Base-by-base conservation (phyloP, 345 rosid genomes). In the Fremontodendron californicum region DNA sequence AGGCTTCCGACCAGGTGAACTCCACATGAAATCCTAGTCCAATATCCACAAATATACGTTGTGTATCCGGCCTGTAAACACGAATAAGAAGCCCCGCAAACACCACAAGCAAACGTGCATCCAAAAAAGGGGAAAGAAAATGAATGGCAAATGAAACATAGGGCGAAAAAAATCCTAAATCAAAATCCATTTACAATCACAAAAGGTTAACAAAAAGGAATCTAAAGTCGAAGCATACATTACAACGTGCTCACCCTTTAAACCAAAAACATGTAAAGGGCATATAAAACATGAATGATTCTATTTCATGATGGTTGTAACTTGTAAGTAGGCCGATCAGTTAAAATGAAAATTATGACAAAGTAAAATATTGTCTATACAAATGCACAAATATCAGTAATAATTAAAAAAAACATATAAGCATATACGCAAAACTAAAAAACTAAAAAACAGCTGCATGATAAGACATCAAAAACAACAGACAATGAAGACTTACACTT, bases 1-100 rank as follows among this genome's bases (percentile, higher is more conserved):
- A 82, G 76, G 98, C 98, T 83, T 93, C 98, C 23, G 89, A 82
- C 90, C 95, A 86, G 31, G 97, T 89, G 79, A 92, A 89, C 82
- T 92, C 97, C 78, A 90, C 97, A 74, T 94, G 89, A 66, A 94
- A 92, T 43, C 97, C 97, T 11, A 92, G 86, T 35, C 97, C 97
- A 75, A 90, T 73, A 78, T 90, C 95, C 74, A 92, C 86, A 86
- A 90, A 88, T 73, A 92, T 86, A 82, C 62, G 83, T 45, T 82
- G 86, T 21, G 97, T 88, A 79, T 92, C 90, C 70, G 95, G 89
- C 79, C 97, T 94, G 87, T 27, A 80, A 68, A 75, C 43, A 82
- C n/a, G 49, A 43, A 1, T 27, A 9, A 78, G 43, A 12, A 27
- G 39, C 10, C 40, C 73, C 73, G 39, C 1, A 46, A 69, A 45